phyloP scores from a whole-genome alignment of 2,329 filamentous ascomycete genomes.

The Cladophialophora bantiana region DNA sequence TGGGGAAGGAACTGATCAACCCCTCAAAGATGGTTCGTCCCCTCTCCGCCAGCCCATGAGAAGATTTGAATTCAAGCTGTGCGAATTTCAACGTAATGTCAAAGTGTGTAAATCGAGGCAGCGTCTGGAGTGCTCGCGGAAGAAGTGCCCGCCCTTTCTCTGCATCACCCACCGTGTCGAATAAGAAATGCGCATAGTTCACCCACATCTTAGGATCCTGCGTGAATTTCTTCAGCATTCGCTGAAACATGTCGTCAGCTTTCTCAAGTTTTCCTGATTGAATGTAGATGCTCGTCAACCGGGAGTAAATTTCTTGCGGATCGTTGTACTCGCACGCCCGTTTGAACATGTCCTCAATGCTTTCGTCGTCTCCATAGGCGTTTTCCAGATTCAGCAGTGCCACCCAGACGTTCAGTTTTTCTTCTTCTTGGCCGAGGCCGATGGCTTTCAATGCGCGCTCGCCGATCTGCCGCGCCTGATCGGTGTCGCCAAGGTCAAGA shows the following conservation, averaged over 20 bases:
- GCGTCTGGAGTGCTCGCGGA: slow-evolving; percentile 81
- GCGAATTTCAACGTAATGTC: slow-evolving; percentile 86
- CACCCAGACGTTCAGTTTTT: slow-evolving; percentile 95
- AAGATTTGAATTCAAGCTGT: slow-evolving; percentile 85
- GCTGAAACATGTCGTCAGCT: slow-evolving; percentile 86
- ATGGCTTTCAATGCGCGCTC: slow-evolving; percentile 91
- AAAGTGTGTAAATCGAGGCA: slow-evolving; percentile 73
- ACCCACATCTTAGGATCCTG: slow-evolving; percentile 82
- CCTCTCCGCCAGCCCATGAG: slow-evolving; percentile 83
- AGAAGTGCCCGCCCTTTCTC: slow-evolving; percentile 80
- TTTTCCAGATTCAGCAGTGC: slow-evolving; percentile 94
- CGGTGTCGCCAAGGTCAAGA: slow-evolving; percentile 86
- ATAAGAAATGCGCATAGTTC: slow-evolving; percentile 94
- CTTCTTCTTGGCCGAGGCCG: slow-evolving; percentile 85
- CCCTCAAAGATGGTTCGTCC: slow-evolving; percentile 95
- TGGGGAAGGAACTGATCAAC: slow-evolving; percentile 81
- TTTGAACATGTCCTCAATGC: slow-evolving; percentile 84
- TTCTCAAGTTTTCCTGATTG: slow-evolving; percentile 84
- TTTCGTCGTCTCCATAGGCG: slow-evolving; percentile 82
- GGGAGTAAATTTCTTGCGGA: slow-evolving; percentile 84
- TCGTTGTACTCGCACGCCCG: slow-evolving; percentile 94
- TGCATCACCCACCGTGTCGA: slow-evolving; percentile 73
- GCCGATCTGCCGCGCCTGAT: slow-evolving; percentile 85
- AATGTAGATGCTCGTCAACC: slow-evolving; percentile 92
- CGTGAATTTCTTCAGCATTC: slow-evolving; percentile 85